Conservation (phyloP, 805 yeast species). For the Pichia californica region DNA sequence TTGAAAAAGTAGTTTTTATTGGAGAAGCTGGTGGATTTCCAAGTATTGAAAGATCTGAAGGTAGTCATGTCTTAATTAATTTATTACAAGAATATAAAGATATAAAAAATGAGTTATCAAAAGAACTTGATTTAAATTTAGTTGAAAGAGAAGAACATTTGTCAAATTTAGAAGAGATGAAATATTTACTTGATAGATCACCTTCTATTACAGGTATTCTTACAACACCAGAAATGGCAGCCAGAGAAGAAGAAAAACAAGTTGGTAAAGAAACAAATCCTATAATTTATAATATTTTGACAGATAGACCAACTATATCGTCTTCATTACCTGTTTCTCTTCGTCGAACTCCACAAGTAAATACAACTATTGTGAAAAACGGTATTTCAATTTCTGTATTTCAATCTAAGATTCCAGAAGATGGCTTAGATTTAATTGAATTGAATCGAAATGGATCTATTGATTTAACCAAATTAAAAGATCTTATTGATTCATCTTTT, state of each 20-base stretch:
- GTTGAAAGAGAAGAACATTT: constrained; percentile 47
- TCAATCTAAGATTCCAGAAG: constrained; percentile 23
- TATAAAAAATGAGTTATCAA: constrained; percentile 4
- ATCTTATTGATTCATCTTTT: constrained; percentile 74
- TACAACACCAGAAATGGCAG: constrained; percentile 75
- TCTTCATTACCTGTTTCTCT: constrained; percentile 77
- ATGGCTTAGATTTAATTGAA: constrained; percentile 36
- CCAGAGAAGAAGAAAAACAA: constrained; percentile 58
- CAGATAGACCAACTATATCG: constrained; percentile 86
- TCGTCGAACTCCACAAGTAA: constrained; percentile 50
- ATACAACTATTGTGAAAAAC: constrained; percentile 72
- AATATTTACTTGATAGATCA: constrained; percentile 42
- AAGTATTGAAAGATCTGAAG: constrained; percentile 68
- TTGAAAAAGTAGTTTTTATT: constrained; percentile 77
- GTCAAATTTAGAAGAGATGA: constrained; percentile 63
- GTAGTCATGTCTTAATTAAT: constrained; percentile 84
- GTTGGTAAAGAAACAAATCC: constrained; percentile 62
- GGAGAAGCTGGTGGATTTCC: constrained; percentile 91
- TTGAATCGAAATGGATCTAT: constrained; percentile 35
- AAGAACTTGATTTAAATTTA: constrained; percentile 46
- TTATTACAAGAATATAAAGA: constrained; percentile 64
- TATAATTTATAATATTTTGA: constrained; percentile 77
- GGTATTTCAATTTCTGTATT: constrained; percentile 58
- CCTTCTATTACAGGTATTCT: constrained; percentile 69
- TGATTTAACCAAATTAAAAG: constrained; percentile 50